Percentiles rank a stretch among this genome's conserved stretches.
Evolutionary conservation across 129 eudicot species (phyloP).

Genomic region (Helichrysum umbraculigerum): DNA sequence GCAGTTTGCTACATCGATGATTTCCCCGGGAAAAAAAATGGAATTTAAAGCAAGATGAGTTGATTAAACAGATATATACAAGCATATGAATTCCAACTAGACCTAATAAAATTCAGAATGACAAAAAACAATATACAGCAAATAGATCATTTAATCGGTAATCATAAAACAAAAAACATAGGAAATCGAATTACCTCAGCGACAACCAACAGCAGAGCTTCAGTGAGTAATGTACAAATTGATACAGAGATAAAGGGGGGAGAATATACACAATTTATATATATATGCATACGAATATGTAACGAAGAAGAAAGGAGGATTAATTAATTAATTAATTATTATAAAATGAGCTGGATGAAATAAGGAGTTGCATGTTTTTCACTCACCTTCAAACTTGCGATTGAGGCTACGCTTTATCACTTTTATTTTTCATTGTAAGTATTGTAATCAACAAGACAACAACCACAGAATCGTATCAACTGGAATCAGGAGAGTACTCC

Average conservation of each 20-base stretch:
- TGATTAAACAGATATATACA: neutral
- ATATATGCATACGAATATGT: neutral
- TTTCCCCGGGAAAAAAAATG: neutral
- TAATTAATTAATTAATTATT: neutral
- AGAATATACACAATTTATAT: neutral
- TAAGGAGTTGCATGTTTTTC: neutral
- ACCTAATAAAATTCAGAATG: conserved; percentile 9
- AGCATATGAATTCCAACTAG: conserved; percentile 12
- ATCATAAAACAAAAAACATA: neutral
- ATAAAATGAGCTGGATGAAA: neutral
- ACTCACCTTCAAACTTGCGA: conserved; percentile 1
- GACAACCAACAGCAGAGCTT: neutral
- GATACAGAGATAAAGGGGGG: neutral
- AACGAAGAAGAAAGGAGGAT: neutral
- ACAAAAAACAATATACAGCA: conserved; percentile 13
- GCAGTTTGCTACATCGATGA: neutral
- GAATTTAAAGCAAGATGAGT: neutral
- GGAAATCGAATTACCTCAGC: neutral
- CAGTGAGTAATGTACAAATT: neutral
- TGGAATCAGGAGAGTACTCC: neutral
- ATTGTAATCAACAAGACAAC: neutral
- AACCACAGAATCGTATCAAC: neutral
- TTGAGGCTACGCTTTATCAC: conserved; percentile 6
- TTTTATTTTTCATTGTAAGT: neutral
- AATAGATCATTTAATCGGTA: neutral